These are phyloP conservation scores for Trichocomaceae sp. DNA, from an alignment of 2,329 filamentous ascomycete genomes.

Conservation along the genomic window DNA sequence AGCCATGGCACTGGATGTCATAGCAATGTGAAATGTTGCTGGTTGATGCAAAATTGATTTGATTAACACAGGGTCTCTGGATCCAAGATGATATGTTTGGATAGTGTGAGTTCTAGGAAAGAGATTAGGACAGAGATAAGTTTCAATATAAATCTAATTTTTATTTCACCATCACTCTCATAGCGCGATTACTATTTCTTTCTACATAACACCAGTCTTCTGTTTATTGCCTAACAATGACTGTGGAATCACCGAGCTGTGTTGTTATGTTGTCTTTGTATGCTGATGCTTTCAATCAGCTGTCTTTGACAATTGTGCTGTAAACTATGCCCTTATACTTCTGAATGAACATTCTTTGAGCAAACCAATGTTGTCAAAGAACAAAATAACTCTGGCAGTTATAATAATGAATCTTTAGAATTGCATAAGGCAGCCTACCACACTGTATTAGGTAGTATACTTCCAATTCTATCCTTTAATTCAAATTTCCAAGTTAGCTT, in stretches of 20 bases:
- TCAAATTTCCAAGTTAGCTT: too few species aligned
- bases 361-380: not conserved
- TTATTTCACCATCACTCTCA: not conserved
- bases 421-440: too few species aligned
- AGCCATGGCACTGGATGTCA: conserved; percentile 20
- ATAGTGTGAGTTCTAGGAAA: not conserved
- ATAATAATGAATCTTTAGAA: too few species aligned
- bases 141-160: not conserved
- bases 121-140: not conserved
- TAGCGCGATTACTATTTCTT: not conserved
- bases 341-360: not conserved
- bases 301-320: not conserved
- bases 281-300: not conserved
- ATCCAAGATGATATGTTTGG: not conserved
- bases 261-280: not conserved
- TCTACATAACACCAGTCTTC: not conserved
- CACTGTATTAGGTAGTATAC: too few species aligned
- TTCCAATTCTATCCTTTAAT: too few species aligned
- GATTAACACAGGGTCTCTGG: not conserved
- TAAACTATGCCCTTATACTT: not conserved
- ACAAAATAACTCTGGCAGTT: too few species aligned
- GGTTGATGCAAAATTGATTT: not conserved
- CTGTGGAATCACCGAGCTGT: not conserved
- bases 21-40: not conserved
- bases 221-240: not conserved